phyloP scores from a whole-genome alignment of 139 green algal species.

The Closterium sp. region DNA sequence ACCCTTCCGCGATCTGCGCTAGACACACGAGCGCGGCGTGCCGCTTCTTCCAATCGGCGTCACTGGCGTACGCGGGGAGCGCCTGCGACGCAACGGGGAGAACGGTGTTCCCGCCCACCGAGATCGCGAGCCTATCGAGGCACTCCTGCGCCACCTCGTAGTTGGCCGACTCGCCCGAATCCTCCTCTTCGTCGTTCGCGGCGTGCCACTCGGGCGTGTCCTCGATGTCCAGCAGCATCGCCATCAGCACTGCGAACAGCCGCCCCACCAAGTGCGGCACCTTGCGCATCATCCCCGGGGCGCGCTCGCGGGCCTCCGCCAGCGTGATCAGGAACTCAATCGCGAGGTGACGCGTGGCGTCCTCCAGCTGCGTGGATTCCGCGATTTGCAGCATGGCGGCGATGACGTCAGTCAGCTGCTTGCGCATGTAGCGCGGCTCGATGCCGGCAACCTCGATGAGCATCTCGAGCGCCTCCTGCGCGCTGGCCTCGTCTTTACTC shows the following conservation, averaged over 20 bases:
- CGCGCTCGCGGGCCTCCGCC: slow-evolving; percentile 86
- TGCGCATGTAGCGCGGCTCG: slow-evolving; percentile 87
- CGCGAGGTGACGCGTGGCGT: slow-evolving; percentile 72
- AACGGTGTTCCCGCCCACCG: slow-evolving; percentile 84
- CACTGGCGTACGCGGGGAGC: slow-evolving; percentile 72
- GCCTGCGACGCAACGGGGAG: slow-evolving; percentile 71
- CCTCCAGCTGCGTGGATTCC: slow-evolving; percentile 58
- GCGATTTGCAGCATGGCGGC: slow-evolving; percentile 76
- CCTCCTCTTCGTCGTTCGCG: slow-evolving; percentile 62
- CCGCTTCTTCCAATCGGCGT: slow-evolving; percentile 85
- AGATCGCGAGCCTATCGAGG: slow-evolving; percentile 88
- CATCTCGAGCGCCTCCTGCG: slow-evolving; percentile 86
- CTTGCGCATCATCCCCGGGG: slow-evolving; percentile 91
- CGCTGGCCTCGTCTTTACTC: slow-evolving; percentile 64
- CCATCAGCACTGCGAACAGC: slow-evolving; percentile 79
- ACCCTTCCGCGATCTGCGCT: slow-evolving; percentile 96
- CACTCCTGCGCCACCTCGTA: slow-evolving; percentile 75
- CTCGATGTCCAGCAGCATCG: slow-evolving; percentile 93
- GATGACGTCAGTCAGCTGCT: slow-evolving; percentile 76
- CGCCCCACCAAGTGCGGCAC: slow-evolving; percentile 77
- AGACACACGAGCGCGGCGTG: slow-evolving; percentile 86
- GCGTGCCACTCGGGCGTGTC: slow-evolving; percentile 80
- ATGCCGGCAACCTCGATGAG: slow-evolving; percentile 91
- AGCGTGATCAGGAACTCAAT: slow-evolving; percentile 94
- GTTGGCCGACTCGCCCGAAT: slow-evolving; percentile 24